Evolutionary conservation across 1,284 basidiomycete species (phyloP).

Genomic region (Puccinia hordei): DNA sequence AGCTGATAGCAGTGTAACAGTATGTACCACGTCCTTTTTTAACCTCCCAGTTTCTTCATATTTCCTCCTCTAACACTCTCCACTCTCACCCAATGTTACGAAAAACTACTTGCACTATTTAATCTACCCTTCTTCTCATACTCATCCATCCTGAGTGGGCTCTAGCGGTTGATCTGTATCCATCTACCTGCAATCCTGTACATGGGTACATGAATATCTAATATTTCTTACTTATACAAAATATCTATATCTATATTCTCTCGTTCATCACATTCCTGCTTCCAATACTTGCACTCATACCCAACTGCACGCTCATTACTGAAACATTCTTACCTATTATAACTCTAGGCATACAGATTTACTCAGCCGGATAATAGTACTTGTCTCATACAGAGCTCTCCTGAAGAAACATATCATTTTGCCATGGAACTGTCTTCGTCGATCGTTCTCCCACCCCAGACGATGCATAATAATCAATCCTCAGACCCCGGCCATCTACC

Average conservation of each 20-base stretch:
- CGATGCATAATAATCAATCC: neutral
- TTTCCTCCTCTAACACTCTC: conserved; percentile 2
- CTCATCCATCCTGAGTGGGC: neutral
- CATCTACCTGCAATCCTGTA: conserved; percentile 28
- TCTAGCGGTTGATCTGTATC: conserved; percentile 27
- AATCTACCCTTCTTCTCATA: neutral
- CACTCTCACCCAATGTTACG: neutral
- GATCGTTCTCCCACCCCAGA: conserved; percentile 23
- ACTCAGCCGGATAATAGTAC: neutral
- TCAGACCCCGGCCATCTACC: conserved; percentile 23
- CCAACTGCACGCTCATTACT: conserved; percentile 14
- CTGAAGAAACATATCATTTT: conserved; percentile 17
- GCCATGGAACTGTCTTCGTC: conserved; percentile 35
- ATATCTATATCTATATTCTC: conserved; percentile 3
- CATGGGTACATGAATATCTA: conserved; percentile 6
- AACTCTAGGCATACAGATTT: conserved; percentile 13
- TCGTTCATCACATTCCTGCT: conserved; percentile 16
- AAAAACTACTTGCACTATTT: neutral
- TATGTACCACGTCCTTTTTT: neutral
- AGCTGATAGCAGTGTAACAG: neutral
- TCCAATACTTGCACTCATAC: conserved; percentile 4
- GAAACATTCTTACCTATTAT: conserved; percentile 4
- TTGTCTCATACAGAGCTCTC: conserved; percentile 21
- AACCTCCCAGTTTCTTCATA: neutral
- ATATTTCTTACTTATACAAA: neutral